These are phyloP conservation scores for Bolboschoenus planiculmis DNA, from an alignment of 176 grass and related monocot species.

Conservation along the genomic window DNA sequence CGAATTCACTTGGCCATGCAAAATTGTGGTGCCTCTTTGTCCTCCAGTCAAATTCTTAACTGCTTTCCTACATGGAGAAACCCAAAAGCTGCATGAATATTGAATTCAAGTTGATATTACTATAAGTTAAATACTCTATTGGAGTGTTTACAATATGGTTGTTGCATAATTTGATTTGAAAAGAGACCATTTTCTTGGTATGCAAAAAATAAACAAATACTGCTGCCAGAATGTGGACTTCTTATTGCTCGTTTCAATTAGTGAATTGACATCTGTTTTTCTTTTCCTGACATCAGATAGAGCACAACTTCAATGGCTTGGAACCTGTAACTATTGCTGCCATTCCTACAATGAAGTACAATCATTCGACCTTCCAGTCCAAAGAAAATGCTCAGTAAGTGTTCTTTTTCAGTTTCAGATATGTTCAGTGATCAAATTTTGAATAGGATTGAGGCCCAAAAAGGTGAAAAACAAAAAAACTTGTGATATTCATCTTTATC, in stretches of 20 bases:
- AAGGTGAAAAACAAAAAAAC: neutral
- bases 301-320: conserved; percentile 51
- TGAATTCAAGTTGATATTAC: neutral
- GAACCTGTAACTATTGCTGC: conserved; percentile 76
- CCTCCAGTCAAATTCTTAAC: neutral
- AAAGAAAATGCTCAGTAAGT: conserved; percentile 97
- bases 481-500: neutral
- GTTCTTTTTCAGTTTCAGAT: conserved; percentile 6
- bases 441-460: neutral
- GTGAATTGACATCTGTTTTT: conserved; percentile 17
- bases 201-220: neutral
- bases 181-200: neutral
- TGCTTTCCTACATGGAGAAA: neutral
- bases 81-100: neutral
- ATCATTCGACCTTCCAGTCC: conserved; percentile 42
- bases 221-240: neutral
- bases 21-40: neutral
- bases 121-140: too few species aligned
- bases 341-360: conserved; percentile 74
- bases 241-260: neutral
- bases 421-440: conserved; percentile 3
- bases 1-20: neutral
- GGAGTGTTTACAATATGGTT: neutral
- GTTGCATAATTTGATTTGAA: neutral
- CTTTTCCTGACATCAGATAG: conserved; percentile 39